Percentiles rank a stretch among this genome's conserved stretches.
These are phyloP conservation scores for Panellus pusillus DNA, from an alignment of 768 basidiomycete species.

Conservation along the genomic window DNA sequence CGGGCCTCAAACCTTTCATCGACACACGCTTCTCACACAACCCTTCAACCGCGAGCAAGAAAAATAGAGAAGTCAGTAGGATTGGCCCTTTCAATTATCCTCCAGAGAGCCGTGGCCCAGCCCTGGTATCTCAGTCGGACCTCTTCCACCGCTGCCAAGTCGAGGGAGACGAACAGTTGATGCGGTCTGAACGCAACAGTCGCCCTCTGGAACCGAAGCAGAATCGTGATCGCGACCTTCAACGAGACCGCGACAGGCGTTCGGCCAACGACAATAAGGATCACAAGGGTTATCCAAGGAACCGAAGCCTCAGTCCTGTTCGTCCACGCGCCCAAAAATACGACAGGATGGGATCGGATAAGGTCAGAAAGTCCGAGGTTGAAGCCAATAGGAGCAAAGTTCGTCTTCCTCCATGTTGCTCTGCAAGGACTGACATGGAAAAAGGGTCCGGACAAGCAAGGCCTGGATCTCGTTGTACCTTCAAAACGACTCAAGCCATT, in stretches of 20 bases:
- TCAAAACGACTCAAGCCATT: conserved; percentile 3
- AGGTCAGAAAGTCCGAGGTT: conserved; percentile 10
- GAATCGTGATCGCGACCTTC: conserved; percentile 11
- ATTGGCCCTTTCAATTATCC: conserved; percentile 5
- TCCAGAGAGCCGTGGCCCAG: conserved; percentile 29
- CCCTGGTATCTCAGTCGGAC: conserved; percentile 45
- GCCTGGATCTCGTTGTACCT: conserved; percentile 6
- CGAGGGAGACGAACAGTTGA: conserved; percentile 24
- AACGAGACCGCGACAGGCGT: conserved; percentile 15
- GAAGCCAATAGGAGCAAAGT: conserved; percentile 11
- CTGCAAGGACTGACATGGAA: not conserved
- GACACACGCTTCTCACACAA: conserved; percentile 13
- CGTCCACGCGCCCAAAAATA: conserved; percentile 12
- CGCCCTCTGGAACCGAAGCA: not conserved
- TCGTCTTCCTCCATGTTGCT: not conserved
- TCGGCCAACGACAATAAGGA: not conserved
- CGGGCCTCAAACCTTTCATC: conserved; percentile 23
- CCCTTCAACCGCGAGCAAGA: conserved; percentile 11
- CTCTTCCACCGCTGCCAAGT: conserved; percentile 37
- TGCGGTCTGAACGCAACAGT: conserved; percentile 5
- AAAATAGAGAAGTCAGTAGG: conserved; percentile 17
- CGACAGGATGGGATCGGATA: conserved; percentile 10
- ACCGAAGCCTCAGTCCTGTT: conserved; percentile 13
- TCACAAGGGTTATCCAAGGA: conserved; percentile 10
- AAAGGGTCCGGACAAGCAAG: conserved; percentile 8